phyloP scores from a whole-genome alignment of 2,329 filamentous ascomycete genomes.

The Sphaerostilbella broomeana region DNA sequence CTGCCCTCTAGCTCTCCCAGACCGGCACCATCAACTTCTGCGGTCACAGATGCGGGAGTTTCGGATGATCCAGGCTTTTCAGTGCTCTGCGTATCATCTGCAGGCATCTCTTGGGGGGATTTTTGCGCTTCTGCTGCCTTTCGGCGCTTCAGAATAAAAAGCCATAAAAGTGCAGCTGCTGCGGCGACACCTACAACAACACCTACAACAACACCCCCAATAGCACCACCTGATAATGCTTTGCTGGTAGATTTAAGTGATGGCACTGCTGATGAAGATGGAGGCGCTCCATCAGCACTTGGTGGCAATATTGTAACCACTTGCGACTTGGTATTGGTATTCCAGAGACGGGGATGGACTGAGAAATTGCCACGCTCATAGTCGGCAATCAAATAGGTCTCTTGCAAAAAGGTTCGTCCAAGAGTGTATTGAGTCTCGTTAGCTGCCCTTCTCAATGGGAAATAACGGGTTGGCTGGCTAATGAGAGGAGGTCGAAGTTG shows the following conservation, averaged over 20 bases:
- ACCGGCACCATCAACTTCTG: background rate
- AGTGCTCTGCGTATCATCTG: background rate
- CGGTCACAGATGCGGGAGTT: background rate
- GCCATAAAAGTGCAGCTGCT: constrained; percentile 2
- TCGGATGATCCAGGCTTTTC: background rate
- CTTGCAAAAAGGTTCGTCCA: constrained; percentile 15
- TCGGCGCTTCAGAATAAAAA: constrained; percentile 6
- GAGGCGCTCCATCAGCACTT: background rate
- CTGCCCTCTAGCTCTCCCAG: constrained; percentile 8
- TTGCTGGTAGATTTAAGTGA: background rate
- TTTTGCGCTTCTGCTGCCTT: background rate
- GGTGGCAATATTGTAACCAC: constrained; percentile 10
- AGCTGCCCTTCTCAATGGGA: constrained; percentile 13
- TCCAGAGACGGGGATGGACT: constrained; percentile 10
- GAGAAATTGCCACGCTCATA: constrained; percentile 16
- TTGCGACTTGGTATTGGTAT: constrained; percentile 10
- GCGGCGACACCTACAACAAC: constrained; percentile 5
- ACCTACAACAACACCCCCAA: constrained; percentile 10
- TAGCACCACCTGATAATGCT: constrained; percentile 4
- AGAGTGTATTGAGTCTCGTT: constrained; percentile 16
- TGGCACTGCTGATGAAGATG: background rate
- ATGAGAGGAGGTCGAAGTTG: constrained; percentile 12
- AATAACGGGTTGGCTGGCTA: constrained; percentile 12
- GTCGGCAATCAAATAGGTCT: constrained; percentile 15
- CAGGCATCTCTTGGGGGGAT: background rate